Evolutionary conservation across 2,329 filamentous ascomycete genomes (phyloP).

Genomic region (Fusarium oligoseptatum): DNA sequence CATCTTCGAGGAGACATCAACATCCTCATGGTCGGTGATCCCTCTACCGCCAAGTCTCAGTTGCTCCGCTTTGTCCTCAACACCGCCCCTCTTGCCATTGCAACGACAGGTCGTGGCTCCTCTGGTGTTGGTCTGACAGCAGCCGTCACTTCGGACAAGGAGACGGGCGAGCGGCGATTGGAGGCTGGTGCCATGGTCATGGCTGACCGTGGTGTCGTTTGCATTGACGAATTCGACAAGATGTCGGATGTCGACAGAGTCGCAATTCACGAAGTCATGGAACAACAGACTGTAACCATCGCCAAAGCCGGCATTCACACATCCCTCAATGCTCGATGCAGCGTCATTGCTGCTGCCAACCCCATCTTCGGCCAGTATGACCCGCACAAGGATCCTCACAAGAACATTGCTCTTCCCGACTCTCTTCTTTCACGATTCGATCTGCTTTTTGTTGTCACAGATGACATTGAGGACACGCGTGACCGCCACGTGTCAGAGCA

Average conservation of each 20-base stretch:
- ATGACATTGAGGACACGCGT: constrained; percentile 95
- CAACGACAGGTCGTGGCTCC: constrained; percentile 95
- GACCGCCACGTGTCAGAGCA: constrained; percentile 96
- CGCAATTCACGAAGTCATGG: constrained; percentile 99
- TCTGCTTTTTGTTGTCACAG: constrained; percentile 95
- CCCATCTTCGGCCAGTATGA: constrained; percentile 99
- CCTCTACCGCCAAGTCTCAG: constrained; percentile 98
- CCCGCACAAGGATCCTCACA: constrained; percentile 97
- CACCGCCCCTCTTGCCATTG: constrained; percentile 95
- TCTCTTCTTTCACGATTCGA: constrained; percentile 98
- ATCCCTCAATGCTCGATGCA: constrained; percentile 95
- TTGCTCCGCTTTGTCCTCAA: constrained; percentile 96
- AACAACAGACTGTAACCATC: constrained; percentile 99
- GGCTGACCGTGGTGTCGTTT: constrained; percentile 95
- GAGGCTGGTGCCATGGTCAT: constrained; percentile 99
- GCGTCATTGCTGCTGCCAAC: constrained; percentile 95
- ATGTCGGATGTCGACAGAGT: constrained; percentile 99
- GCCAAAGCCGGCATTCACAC: constrained; percentile 99
- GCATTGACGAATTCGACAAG: constrained; percentile 99
- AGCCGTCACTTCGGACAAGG: constrained; percentile 95
- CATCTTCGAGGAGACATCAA: constrained; percentile 99
- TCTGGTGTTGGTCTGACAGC: constrained; percentile 98
- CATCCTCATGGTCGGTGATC: constrained; percentile 98
- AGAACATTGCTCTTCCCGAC: constrained; percentile 97
- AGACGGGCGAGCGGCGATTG: constrained; percentile 93